These are phyloP conservation scores for Pyrenula massariospora DNA, from an alignment of 495 filamentous ascomycete species.

Conservation along the genomic window DNA sequence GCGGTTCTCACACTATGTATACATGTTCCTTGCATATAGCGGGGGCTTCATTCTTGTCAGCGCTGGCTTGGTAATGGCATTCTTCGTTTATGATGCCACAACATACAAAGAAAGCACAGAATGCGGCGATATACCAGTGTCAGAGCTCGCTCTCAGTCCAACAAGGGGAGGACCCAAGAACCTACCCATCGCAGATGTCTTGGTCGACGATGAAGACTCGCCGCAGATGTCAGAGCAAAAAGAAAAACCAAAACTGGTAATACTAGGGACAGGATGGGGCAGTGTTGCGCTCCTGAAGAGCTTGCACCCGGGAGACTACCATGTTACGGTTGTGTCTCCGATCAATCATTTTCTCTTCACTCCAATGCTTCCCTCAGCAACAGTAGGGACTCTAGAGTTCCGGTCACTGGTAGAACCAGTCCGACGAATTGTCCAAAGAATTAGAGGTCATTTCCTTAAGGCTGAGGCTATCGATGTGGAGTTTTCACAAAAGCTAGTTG, in stretches of 20 bases:
- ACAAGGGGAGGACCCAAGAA: slow-evolving; percentile 89
- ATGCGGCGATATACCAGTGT: slow-evolving; percentile 65
- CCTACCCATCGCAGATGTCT: slow-evolving; percentile 74
- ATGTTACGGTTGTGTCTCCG: slow-evolving; percentile 87
- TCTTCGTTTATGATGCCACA: slow-evolving; percentile 90
- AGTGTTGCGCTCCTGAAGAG: slow-evolving; percentile 86
- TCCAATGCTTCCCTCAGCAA: slow-evolving; percentile 92
- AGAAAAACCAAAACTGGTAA: slow-evolving; percentile 82
- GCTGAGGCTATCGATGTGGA: slow-evolving; percentile 79
- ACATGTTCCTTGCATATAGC: slow-evolving; percentile 39
- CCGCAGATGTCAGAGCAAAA: slow-evolving; percentile 54
- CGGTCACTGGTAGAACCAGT: slow-evolving; percentile 89
- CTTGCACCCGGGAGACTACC: slow-evolving; percentile 79
- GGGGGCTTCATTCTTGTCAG: slow-evolving; percentile 47
- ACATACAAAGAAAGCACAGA: slow-evolving; percentile 66
- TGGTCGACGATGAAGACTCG: slow-evolving; percentile 78
- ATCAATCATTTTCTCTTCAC: slow-evolving; percentile 97
- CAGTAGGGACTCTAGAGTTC: slow-evolving; percentile 88
- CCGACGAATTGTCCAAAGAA: slow-evolving; percentile 61
- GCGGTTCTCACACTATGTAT: slow-evolving; percentile 21
- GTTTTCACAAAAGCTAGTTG: slow-evolving; percentile 81
- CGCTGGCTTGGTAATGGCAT: slow-evolving; percentile 51
- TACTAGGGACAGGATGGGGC: slow-evolving; percentile 92
- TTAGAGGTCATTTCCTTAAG: slow-evolving; percentile 82
- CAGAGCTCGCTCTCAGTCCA: slow-evolving; percentile 70